Conservation (phyloP, 2,329 filamentous ascomycete species). For the Neonectria hederae region DNA sequence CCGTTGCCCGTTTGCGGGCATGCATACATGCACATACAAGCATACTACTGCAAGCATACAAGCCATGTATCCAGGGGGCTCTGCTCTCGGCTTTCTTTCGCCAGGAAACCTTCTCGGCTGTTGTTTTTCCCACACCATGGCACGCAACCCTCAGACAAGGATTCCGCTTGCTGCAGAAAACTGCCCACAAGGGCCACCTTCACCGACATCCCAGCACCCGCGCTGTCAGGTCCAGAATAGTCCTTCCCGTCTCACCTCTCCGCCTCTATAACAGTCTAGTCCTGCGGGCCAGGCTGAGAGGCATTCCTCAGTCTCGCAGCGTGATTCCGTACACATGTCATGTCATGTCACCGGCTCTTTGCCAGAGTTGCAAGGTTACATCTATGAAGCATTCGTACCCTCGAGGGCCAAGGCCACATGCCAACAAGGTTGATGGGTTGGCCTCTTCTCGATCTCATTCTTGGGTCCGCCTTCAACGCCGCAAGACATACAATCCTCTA, state of each 20-base stretch:
- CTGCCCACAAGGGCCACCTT: neutral
- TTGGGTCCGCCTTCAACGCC: neutral
- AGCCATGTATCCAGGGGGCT: neutral
- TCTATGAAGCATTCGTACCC: neutral
- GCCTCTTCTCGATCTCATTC: neutral
- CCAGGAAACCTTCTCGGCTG: slow-evolving; percentile 4
- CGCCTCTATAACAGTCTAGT: slow-evolving; percentile 12
- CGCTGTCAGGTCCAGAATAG: slow-evolving; percentile 10
- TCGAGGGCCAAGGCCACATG: neutral
- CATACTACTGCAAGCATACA: too few relatives aligned
- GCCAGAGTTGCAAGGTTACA: neutral
- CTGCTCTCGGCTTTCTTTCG: neutral
- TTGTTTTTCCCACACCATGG: neutral
- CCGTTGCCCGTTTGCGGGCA: neutral
- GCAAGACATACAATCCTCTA: neutral
- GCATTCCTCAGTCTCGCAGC: neutral
- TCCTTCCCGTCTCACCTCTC: slow-evolving; percentile 3
- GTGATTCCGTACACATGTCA: neutral
- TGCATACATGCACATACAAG: neutral
- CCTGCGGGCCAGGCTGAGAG: neutral
- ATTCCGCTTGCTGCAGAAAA: neutral
- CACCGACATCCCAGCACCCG: neutral
- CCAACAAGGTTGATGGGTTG: neutral
- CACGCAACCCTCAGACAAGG: slow-evolving; percentile 9
- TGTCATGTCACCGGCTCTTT: neutral